phyloP scores from a whole-genome alignment of 2,329 filamentous ascomycete genomes.

The Beauveria bassiana region DNA sequence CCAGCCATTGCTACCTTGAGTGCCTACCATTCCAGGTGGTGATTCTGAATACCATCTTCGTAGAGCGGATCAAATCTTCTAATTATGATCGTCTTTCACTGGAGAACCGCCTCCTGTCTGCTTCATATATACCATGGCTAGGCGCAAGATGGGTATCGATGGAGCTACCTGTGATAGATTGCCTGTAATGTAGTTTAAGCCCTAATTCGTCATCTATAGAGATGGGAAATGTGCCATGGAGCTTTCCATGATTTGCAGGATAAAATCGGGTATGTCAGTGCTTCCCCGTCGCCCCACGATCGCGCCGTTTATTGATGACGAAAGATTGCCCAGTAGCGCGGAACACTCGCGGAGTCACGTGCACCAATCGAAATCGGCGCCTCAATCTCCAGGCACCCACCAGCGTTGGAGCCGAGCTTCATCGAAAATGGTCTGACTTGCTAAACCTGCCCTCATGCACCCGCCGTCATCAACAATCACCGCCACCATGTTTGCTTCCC shows the following conservation, averaged over 20 bases:
- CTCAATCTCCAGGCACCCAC: constrained; percentile 8
- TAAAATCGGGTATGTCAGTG: not conserved
- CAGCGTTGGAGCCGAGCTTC: constrained; percentile 26
- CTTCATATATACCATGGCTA: not conserved
- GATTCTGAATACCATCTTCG: constrained; percentile 65
- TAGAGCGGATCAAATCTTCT: not conserved
- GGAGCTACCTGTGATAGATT: not conserved
- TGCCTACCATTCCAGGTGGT: constrained; percentile 74
- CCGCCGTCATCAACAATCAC: constrained; percentile 17
- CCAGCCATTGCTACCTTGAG: not conserved
- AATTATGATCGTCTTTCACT: not conserved
- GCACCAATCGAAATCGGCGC: constrained; percentile 2
- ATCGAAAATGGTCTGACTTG: constrained; percentile 25
- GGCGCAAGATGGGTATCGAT: not conserved
- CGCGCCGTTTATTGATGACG: not conserved
- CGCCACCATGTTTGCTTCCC: constrained; percentile 55
- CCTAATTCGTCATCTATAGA: not conserved
- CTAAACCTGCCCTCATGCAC: constrained; percentile 22
- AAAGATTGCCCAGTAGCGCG: not conserved
- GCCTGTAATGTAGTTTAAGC: not conserved
- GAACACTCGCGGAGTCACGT: constrained; percentile 10
- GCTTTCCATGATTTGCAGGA: not conserved
- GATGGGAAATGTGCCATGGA: too few species aligned
- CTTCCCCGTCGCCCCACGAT: constrained; percentile 3
- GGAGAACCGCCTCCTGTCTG: not conserved